Percentiles rank a stretch among this genome's conserved stretches.
Evolutionary conservation across 495 filamentous ascomycete species (phyloP).

Genomic region (Alectoria sarmentosa): DNA sequence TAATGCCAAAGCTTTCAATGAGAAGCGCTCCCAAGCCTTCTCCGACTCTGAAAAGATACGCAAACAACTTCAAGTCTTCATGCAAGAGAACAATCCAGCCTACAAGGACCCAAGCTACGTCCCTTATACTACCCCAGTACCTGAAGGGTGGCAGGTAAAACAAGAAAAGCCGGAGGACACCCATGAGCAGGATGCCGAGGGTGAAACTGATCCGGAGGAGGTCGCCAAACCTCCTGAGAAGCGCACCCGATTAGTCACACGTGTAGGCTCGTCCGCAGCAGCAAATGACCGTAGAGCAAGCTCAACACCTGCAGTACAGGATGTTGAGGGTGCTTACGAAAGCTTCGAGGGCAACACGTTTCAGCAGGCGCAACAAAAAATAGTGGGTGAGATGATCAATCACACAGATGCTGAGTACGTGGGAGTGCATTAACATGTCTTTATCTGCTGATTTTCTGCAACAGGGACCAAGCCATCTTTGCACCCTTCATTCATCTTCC

Average conservation of each 20-base stretch:
- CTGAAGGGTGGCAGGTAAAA: constrained; percentile 28
- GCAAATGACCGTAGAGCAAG: constrained; percentile 35
- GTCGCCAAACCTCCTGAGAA: constrained; percentile 22
- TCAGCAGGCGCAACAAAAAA: constrained; percentile 75
- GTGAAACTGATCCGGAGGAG: constrained; percentile 27
- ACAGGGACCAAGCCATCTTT: constrained; percentile 49
- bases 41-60: constrained; percentile 69
- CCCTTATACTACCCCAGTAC: constrained; percentile 57
- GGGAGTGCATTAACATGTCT: not conserved
- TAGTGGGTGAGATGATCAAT: constrained; percentile 44
- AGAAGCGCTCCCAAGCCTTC: constrained; percentile 55
- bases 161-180: constrained; percentile 30
- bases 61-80: constrained; percentile 66
- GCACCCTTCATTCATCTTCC: constrained; percentile 61
- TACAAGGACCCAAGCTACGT: constrained; percentile 55
- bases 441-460: constrained; percentile 19
- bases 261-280: constrained; percentile 28
- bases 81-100: constrained; percentile 68
- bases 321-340: constrained; percentile 41
- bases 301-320: constrained; percentile 37
- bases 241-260: constrained; percentile 29
- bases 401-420: constrained; percentile 23
- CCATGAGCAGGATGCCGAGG: constrained; percentile 32
- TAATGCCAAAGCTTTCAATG: constrained; percentile 69
- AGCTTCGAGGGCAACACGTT: constrained; percentile 59